Base-by-base conservation (phyloP, 495 filamentous ascomycete species). In the Jackrogersella multiformis region DNA sequence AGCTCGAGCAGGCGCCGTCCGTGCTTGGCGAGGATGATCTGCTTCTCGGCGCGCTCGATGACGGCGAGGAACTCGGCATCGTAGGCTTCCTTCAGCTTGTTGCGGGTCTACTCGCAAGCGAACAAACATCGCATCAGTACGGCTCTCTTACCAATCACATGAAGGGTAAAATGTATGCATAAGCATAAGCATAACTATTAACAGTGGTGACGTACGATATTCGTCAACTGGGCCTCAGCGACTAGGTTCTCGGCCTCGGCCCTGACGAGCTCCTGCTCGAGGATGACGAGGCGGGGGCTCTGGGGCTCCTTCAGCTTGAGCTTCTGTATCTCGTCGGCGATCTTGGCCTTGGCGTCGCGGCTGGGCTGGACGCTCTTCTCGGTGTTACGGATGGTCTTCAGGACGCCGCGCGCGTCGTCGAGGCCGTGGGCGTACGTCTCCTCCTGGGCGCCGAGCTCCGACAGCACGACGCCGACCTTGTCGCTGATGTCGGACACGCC, bases 21-120 rank as follows among this genome's bases (percentile, higher is more conserved):
- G 71, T 99, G 93, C 42, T 88, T 88, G 28, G 96, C 96, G 18
- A 99, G 87, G 57, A 99, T 90, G 64, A 90, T 90, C 77, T 97
- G 94, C 81, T 98, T 98, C 79, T 98, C 95, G 9, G 92, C 92
- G 41, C 94, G 91, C 80, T 98, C 95, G 69, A 98, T 93, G 10
- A 91, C 89, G 32, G 92, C 94, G 8, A 90, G 87, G 61, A 94
- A 88, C 68, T 97, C 93, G 55, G 90, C 76, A 66, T 92, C 91
- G 76, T 92, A 97, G 38, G 95, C 93, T 79, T 96, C 91, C 77
- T 96, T 97, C 69, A 98, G 81, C 78, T 97, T 98, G 71, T 91
- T 88, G 45, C 95, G 87, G 10, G 95, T 98, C 89, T 94, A 64
- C 24, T 21, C 16, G 15, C 26, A 30, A 7, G 1, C 13, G n/a